Conservation (phyloP, 768 basidiomycete species). For the Boletus rubropictus region DNA sequence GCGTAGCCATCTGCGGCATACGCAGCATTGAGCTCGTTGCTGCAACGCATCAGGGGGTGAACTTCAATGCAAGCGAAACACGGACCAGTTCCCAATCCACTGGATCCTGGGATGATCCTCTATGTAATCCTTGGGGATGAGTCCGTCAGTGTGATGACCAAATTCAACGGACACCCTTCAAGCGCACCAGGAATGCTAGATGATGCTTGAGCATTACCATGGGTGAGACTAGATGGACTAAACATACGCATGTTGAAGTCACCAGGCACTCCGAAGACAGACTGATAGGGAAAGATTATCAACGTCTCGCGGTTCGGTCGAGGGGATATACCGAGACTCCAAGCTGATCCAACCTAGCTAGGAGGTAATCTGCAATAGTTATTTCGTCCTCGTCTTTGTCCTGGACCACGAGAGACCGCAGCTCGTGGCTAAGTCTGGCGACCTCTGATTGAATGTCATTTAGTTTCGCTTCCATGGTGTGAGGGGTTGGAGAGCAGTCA, state of each 20-base stretch:
- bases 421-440: conserved; percentile 41
- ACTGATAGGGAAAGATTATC: conserved; percentile 34
- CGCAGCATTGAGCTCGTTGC: conserved; percentile 80
- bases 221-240: neutral
- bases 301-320: neutral
- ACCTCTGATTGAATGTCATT: conserved; percentile 40
- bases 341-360: conserved; percentile 58
- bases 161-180: neutral
- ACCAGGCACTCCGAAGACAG: conserved; percentile 82
- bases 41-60: conserved; percentile 23
- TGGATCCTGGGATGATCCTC: conserved; percentile 73
- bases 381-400: conserved; percentile 38
- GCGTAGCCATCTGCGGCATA: conserved; percentile 95
- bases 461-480: conserved; percentile 10
- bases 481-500: neutral
- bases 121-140: conserved; percentile 57
- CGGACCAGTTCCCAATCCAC: conserved; percentile 85
- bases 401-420: conserved; percentile 36
- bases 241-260: conserved; percentile 69
- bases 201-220: neutral
- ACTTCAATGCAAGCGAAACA: neutral
- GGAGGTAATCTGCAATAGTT: conserved; percentile 53
- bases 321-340: conserved; percentile 47
- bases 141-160: neutral
- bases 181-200: conserved; percentile 27